A percentile compares a stretch with the other conserved stretches of the same genome.
phyloP scores from a whole-genome alignment of 495 filamentous ascomycete species.

The Penicillium malachiteum region DNA sequence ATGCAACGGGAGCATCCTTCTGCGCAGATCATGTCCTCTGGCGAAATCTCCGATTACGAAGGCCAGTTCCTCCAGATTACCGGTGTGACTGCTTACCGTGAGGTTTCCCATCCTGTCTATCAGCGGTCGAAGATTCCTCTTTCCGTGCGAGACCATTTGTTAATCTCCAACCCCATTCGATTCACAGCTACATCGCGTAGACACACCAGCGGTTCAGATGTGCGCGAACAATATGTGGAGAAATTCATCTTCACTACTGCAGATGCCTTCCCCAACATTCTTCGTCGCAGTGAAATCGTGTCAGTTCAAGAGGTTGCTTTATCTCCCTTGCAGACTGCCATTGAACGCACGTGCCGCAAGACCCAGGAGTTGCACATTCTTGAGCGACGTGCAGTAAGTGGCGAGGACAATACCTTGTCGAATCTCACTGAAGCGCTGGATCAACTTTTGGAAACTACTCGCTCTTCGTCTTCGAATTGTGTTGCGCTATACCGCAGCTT shows the following conservation, averaged over 20 bases:
- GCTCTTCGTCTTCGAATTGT: constrained; percentile 60
- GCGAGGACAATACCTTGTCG: constrained; percentile 64
- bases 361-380: constrained; percentile 76
- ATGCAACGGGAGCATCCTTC: constrained; percentile 89
- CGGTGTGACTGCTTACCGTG: constrained; percentile 75
- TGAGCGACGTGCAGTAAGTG: constrained; percentile 72
- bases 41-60: constrained; percentile 77
- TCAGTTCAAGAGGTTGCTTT: constrained; percentile 62
- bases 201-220: constrained; percentile 60
- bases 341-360: constrained; percentile 90
- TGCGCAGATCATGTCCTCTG: constrained; percentile 74
- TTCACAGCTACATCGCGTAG: constrained; percentile 74
- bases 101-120: constrained; percentile 81
- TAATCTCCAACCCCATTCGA: constrained; percentile 66
- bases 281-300: constrained; percentile 83
- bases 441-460: constrained; percentile 63
- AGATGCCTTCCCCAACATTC: constrained; percentile 87
- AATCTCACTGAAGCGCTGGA: constrained; percentile 70
- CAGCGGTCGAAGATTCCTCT: constrained; percentile 81
- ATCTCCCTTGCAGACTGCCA: constrained; percentile 77
- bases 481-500: constrained; percentile 74
- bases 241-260: constrained; percentile 83
- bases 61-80: constrained; percentile 90
- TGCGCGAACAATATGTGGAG: constrained; percentile 74
- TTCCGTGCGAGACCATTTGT: constrained; percentile 78